phyloP scores from a whole-genome alignment of 1,284 basidiomycete species.

The Gymnopus androsaceus region DNA sequence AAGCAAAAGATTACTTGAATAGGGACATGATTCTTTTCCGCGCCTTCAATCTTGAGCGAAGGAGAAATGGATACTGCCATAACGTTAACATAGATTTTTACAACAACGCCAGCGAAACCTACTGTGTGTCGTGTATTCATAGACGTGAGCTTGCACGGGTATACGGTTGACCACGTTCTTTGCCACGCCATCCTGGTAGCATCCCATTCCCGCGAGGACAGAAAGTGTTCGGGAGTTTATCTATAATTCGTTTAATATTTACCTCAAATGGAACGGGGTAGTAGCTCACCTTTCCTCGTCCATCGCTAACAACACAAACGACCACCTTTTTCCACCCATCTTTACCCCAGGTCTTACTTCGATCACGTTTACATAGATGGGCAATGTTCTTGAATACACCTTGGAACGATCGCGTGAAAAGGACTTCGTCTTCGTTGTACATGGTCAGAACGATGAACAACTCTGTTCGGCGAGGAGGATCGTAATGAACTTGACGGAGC shows the following conservation, averaged over 20 bases:
- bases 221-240: conserved; percentile 85
- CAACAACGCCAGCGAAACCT: conserved; percentile 29
- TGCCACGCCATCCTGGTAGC: conserved; percentile 85
- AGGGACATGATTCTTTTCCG: conserved; percentile 80
- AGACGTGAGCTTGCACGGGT: conserved; percentile 89
- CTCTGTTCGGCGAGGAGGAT: conserved; percentile 83
- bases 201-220: conserved; percentile 86
- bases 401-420: conserved; percentile 80
- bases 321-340: conserved; percentile 95
- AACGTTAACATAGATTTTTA: conserved; percentile 16
- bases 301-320: conserved; percentile 46
- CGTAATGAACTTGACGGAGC: conserved; percentile 79
- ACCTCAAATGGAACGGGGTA: not conserved
- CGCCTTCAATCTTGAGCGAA: conserved; percentile 79
- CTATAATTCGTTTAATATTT: conserved; percentile 65
- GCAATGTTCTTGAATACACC: conserved; percentile 89
- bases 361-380: conserved; percentile 78
- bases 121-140: conserved; percentile 93
- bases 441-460: conserved; percentile 71
- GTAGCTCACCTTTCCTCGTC: conserved; percentile 33
- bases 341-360: conserved; percentile 93
- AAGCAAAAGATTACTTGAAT: conserved; percentile 94
- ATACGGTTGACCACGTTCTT: conserved; percentile 89
- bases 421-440: conserved; percentile 76
- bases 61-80: conserved; percentile 77